These are phyloP conservation scores for Amaranthus cruentus DNA, from an alignment of 148 eudicot species.

Conservation along the genomic window DNA sequence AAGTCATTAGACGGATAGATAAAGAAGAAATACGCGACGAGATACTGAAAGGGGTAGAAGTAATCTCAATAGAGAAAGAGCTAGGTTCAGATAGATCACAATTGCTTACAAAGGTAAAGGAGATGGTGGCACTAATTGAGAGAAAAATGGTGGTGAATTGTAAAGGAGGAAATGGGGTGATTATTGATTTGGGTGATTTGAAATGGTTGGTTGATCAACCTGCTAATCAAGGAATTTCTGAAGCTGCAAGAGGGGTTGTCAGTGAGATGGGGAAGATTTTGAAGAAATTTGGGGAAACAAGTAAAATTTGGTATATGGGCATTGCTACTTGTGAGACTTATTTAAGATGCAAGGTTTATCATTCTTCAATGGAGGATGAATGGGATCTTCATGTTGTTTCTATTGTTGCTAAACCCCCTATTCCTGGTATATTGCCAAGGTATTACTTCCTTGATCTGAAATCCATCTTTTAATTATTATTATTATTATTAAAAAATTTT, in stretches of 20 bases:
- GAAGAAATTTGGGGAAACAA: conserved; percentile 31
- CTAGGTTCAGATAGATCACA: conserved; percentile 29
- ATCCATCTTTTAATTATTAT: not conserved
- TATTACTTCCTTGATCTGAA: conserved; percentile 16
- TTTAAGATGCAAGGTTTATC: conserved; percentile 84
- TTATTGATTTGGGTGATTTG: conserved; percentile 65
- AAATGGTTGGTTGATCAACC: conserved; percentile 49
- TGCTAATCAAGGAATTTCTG: conserved; percentile 28
- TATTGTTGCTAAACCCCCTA: conserved; percentile 58
- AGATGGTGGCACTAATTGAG: conserved; percentile 48
- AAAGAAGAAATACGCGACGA: conserved; percentile 48
- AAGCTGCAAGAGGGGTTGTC: conserved; percentile 32
- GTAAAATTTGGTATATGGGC: conserved; percentile 72
- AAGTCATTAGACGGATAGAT: conserved; percentile 46
- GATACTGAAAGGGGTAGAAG: conserved; percentile 41
- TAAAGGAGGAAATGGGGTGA: conserved; percentile 31
- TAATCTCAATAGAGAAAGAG: conserved; percentile 43
- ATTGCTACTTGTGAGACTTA: conserved; percentile 96
- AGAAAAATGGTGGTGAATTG: conserved; percentile 29
- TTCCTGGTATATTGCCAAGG: conserved; percentile 69
- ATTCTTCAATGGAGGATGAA: conserved; percentile 72
- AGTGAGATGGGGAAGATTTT: conserved; percentile 34
- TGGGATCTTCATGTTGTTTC: conserved; percentile 97
- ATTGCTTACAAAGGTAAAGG: conserved; percentile 33
- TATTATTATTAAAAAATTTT: not conserved